A percentile compares a stretch with the other conserved stretches of the same genome.
These are phyloP conservation scores for Claviceps quebecensis DNA, from an alignment of 2,329 filamentous ascomycete genomes.

Conservation along the genomic window DNA sequence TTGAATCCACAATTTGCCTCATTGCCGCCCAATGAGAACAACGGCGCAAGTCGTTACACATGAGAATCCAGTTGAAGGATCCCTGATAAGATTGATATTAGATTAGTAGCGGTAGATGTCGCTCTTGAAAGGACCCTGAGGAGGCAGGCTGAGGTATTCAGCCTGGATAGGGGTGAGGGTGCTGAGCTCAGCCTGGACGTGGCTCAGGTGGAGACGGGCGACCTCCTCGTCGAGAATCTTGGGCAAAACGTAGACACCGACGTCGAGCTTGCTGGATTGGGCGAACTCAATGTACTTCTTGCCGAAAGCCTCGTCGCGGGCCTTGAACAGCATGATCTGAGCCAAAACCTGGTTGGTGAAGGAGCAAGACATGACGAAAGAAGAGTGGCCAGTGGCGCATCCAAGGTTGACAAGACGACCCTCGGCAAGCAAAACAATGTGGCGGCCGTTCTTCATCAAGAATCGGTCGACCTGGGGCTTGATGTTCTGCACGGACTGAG, in stretches of 20 bases:
- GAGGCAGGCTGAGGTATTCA: conserved; percentile 79
- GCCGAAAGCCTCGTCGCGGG: conserved; percentile 70
- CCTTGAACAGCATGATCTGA: conserved; percentile 97
- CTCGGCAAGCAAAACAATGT: conserved; percentile 98
- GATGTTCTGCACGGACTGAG: conserved; percentile 89
- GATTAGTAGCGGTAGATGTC: conserved; percentile 51
- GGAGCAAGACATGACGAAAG: conserved; percentile 99
- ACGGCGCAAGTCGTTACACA: conserved; percentile 22
- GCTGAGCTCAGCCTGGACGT: conserved; percentile 90
- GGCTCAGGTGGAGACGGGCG: conserved; percentile 78
- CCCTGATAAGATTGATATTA: conserved; percentile 21
- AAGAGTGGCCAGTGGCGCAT: conserved; percentile 97
- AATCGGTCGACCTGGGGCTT: conserved; percentile 99
- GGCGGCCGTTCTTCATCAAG: conserved; percentile 81
- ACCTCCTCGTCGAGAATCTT: conserved; percentile 99
- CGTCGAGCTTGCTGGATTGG: conserved; percentile 75
- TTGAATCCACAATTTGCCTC: conserved; percentile 28
- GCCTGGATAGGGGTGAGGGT: conserved; percentile 75
- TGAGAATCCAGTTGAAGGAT: conserved; percentile 27
- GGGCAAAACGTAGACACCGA: conserved; percentile 79
- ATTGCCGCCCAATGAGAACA: conserved; percentile 17
- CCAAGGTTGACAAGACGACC: conserved; percentile 98
- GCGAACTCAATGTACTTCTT: conserved; percentile 95
- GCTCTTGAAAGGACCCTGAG: conserved; percentile 89
- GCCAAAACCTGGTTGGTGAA: conserved; percentile 99